Conservation (phyloP, 805 yeast genomes). For the Kodamaea restingae region DNA sequence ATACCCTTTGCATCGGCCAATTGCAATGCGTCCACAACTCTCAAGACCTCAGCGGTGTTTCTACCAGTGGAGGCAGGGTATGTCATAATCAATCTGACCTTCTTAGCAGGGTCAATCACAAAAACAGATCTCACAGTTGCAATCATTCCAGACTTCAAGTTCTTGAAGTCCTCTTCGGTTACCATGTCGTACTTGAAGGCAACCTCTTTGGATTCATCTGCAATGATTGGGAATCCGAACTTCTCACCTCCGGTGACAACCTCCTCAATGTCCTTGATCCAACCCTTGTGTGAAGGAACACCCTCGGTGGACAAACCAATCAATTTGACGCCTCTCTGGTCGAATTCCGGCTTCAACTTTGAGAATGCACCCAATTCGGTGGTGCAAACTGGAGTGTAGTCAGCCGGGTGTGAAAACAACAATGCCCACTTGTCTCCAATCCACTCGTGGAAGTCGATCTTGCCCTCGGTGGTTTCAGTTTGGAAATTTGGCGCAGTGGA, state of each 20-base stretch:
- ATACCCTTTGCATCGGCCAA: conserved; percentile 56
- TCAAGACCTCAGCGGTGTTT: conserved; percentile 69
- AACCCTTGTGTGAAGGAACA: conserved; percentile 55
- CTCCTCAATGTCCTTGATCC: conserved; percentile 73
- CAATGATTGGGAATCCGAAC: conserved; percentile 62
- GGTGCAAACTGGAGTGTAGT: conserved; percentile 76
- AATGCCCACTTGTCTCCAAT: conserved; percentile 62
- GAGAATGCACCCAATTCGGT: conserved; percentile 78
- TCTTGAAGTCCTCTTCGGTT: conserved; percentile 64
- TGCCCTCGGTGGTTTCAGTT: conserved; percentile 60
- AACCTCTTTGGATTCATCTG: conserved; percentile 59
- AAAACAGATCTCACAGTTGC: conserved; percentile 70
- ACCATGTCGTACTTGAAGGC: conserved; percentile 66
- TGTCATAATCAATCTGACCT: conserved; percentile 56
- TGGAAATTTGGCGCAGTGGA: conserved; percentile 67
- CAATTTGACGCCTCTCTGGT: conserved; percentile 59
- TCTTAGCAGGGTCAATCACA: conserved; percentile 64
- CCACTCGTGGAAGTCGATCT: conserved; percentile 59
- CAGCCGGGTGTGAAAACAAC: conserved; percentile 73
- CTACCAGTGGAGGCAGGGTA: conserved; percentile 76
- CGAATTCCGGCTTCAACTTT: conserved; percentile 64
- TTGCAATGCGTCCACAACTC: conserved; percentile 69
- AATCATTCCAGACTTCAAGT: conserved; percentile 60
- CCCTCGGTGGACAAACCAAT: conserved; percentile 68
- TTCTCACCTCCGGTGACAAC: conserved; percentile 51